phyloP scores from a whole-genome alignment of 2,329 filamentous ascomycete species.

The Xylaria arbuscula region DNA sequence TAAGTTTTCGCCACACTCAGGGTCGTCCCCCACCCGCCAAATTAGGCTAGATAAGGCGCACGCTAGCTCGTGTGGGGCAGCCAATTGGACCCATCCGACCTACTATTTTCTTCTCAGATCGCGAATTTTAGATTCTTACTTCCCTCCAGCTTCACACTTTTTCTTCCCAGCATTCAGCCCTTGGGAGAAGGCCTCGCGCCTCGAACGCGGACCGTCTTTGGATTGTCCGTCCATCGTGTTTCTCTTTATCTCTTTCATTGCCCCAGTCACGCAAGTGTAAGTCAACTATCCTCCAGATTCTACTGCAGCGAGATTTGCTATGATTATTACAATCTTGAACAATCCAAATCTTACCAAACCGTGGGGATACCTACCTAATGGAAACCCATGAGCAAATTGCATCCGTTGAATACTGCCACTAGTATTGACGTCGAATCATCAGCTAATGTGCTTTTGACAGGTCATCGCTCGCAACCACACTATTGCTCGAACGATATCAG shows the following conservation, averaged over 20 bases:
- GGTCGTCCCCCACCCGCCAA: conserved; percentile 33
- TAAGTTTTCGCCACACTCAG: conserved; percentile 34
- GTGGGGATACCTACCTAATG: conserved; percentile 67
- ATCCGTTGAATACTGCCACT: not conserved
- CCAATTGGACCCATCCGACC: conserved; percentile 16
- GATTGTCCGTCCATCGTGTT: not conserved
- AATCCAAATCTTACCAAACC: conserved; percentile 71
- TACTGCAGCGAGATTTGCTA: conserved; percentile 46
- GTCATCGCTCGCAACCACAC: not conserved
- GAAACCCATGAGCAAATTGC: conserved; percentile 66
- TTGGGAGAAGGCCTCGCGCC: not conserved
- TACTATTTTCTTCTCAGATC: conserved; percentile 36
- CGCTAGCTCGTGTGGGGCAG: conserved; percentile 26
- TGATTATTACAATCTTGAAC: conserved; percentile 62
- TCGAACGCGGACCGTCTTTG: not conserved
- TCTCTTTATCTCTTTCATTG: conserved; percentile 19
- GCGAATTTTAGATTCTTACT: conserved; percentile 20
- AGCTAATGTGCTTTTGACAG: conserved; percentile 36
- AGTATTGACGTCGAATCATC: not conserved
- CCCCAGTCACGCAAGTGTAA: conserved; percentile 5
- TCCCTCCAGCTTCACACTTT: conserved; percentile 26
- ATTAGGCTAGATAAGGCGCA: not conserved
- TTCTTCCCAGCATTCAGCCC: conserved; percentile 28
- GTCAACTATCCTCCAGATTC: conserved; percentile 5
- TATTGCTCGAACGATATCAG: not conserved